Evolutionary conservation across 257 asterid species (phyloP).

Genomic region (Solanum dulcamara): DNA sequence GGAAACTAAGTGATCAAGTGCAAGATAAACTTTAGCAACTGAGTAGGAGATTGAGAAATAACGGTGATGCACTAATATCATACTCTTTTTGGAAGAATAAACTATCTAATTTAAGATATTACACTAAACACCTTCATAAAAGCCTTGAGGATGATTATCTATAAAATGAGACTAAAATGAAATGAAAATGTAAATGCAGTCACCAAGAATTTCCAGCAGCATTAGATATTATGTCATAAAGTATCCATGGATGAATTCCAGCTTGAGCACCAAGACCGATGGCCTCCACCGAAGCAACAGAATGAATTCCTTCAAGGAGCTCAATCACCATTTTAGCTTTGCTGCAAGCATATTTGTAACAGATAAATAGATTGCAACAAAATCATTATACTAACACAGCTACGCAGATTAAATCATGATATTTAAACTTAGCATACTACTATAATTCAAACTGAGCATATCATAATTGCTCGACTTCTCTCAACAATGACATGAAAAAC

Average conservation of each 20-base stretch:
- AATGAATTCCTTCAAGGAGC: conserved; percentile 96
- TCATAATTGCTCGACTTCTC: neutral
- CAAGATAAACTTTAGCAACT: neutral
- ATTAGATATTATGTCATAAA: conserved; percentile 80
- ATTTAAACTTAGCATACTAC: neutral
- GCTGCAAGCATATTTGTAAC: conserved; percentile 30
- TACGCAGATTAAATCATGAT: neutral
- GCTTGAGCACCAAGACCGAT: conserved; percentile 81
- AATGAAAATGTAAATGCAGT: neutral
- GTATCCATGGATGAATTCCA: conserved; percentile 89
- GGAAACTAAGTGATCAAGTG: neutral
- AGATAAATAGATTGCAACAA: neutral
- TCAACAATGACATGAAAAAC: neutral
- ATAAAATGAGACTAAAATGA: neutral
- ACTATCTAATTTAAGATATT: neutral
- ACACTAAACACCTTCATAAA: neutral
- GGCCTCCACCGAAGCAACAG: conserved; percentile 89
- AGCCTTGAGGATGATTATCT: neutral
- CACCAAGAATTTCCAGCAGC: conserved; percentile 99
- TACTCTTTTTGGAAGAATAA: neutral
- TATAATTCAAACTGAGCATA: neutral
- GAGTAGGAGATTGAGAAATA: neutral
- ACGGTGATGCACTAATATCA: neutral
- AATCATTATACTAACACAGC: neutral
- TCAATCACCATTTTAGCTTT: conserved; percentile 79